Evolutionary conservation across 2,329 filamentous ascomycete species (phyloP).

Genomic region (Leptodontidium sp.): DNA sequence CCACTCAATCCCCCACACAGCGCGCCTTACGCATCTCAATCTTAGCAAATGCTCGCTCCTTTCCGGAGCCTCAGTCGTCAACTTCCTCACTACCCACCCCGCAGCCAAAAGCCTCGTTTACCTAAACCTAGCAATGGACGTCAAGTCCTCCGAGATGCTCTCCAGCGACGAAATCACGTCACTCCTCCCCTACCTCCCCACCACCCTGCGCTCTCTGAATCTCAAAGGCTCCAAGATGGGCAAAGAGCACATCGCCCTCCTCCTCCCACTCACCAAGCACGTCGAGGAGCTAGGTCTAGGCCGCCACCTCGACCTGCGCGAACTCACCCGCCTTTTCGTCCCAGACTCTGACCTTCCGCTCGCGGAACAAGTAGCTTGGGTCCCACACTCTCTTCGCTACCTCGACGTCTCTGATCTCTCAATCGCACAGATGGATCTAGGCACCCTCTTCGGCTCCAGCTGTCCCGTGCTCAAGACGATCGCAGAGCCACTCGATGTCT

Average conservation of each 20-base stretch:
- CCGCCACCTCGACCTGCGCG: slow-evolving; percentile 68
- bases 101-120: slow-evolving; percentile 73
- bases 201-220: slow-evolving; percentile 75
- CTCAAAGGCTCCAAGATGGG: slow-evolving; percentile 78
- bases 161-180: slow-evolving; percentile 69
- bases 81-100: slow-evolving; percentile 76
- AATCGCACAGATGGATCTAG: slow-evolving; percentile 64
- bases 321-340: slow-evolving; percentile 55
- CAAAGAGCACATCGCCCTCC: slow-evolving; percentile 66
- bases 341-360: slow-evolving; percentile 33
- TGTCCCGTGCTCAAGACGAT: slow-evolving; percentile 65
- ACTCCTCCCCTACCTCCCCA: slow-evolving; percentile 71
- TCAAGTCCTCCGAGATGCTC: slow-evolving; percentile 75
- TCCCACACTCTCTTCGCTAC: slow-evolving; percentile 72
- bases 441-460: slow-evolving; percentile 58
- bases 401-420: slow-evolving; percentile 79
- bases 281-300: slow-evolving; percentile 81
- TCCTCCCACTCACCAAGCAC: slow-evolving; percentile 73
- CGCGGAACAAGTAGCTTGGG: slow-evolving; percentile 54
- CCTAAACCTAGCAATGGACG: slow-evolving; percentile 77
- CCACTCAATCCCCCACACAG: slow-evolving; percentile 73
- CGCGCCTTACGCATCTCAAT: slow-evolving; percentile 79
- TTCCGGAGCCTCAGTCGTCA: slow-evolving; percentile 70
- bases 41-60: slow-evolving; percentile 78
- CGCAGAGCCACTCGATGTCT: slow-evolving; percentile 75